Percentiles rank a stretch among this genome's conserved stretches.
These are phyloP conservation scores for Cnidoscolus chayamansa DNA, from an alignment of 441 rosid species.

Conservation along the genomic window DNA sequence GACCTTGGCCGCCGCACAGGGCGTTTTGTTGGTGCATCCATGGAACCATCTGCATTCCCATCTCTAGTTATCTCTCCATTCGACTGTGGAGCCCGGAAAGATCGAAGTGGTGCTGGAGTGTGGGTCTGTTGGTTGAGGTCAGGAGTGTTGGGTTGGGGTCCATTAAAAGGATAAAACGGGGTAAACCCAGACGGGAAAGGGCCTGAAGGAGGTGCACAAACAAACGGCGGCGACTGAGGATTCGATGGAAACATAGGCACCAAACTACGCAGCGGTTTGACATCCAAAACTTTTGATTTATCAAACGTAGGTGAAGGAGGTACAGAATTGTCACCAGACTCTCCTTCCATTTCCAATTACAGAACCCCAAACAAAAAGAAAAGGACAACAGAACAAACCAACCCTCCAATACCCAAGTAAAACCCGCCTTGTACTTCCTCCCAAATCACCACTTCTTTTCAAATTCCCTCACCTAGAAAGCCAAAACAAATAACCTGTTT, in stretches of 20 bases:
- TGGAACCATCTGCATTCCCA: constrained; percentile 17
- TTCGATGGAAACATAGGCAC: constrained; percentile 53
- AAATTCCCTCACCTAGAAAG: constrained; percentile 3
- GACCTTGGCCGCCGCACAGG: not conserved
- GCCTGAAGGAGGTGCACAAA: constrained; percentile 46
- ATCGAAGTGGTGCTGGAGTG: constrained; percentile 33
- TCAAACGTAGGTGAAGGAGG: constrained; percentile 35
- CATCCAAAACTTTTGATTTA: constrained; percentile 61
- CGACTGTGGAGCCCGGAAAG: constrained; percentile 22
- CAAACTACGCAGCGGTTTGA: constrained; percentile 58
- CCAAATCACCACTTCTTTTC: constrained; percentile 14
- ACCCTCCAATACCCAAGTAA: not conserved
- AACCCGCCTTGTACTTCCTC: not conserved
- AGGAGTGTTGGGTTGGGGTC: constrained; percentile 33
- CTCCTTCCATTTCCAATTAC: constrained; percentile 31
- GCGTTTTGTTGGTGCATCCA: constrained; percentile 16
- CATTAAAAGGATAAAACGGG: constrained; percentile 58
- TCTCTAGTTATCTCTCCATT: constrained; percentile 29
- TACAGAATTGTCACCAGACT: constrained; percentile 27
- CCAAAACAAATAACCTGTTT: not conserved
- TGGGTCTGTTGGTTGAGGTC: constrained; percentile 38
- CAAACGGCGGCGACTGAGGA: constrained; percentile 46
- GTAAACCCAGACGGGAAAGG: constrained; percentile 60
- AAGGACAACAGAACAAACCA: not conserved
- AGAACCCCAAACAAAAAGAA: not conserved